phyloP scores from a whole-genome alignment of 2,329 filamentous ascomycete genomes.

The Colletotrichum godetiae region DNA sequence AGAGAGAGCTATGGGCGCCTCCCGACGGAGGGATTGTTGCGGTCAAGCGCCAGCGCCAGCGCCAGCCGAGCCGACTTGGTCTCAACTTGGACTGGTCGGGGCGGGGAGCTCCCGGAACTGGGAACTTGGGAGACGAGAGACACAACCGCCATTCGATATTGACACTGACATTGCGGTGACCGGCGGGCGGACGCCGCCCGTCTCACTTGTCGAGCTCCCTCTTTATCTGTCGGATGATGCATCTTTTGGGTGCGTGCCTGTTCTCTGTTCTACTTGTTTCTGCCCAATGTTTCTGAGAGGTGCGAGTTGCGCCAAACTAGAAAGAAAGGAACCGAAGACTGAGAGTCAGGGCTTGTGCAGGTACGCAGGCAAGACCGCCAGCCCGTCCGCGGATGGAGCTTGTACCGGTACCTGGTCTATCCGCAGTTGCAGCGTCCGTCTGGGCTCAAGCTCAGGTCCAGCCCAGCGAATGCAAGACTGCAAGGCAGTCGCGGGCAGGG shows the following conservation, averaged over 20 bases:
- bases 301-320: neutral
- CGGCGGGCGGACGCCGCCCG: neutral
- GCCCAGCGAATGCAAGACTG: neutral
- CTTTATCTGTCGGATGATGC: neutral
- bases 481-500: neutral
- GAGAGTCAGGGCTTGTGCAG: conserved; percentile 28
- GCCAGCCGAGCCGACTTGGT: conserved; percentile 16
- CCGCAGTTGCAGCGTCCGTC: neutral
- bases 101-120: conserved; percentile 21
- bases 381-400: conserved; percentile 4
- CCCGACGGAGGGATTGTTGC: conserved; percentile 29
- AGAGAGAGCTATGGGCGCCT: conserved; percentile 18
- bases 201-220: neutral
- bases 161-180: conserved; percentile 27
- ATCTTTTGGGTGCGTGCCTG: too few species aligned
- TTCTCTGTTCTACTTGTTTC: neutral
- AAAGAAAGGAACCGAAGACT: neutral
- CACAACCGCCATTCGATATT: neutral
- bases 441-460: neutral
- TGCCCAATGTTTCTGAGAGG: neutral
- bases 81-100: conserved; percentile 36
- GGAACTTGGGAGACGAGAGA: neutral
- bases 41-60: conserved; percentile 33
- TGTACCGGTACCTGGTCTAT: conserved; percentile 21
- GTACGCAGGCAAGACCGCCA: conserved; percentile 14